Conservation (phyloP, 768 basidiomycete species). For the Chiua virens region DNA sequence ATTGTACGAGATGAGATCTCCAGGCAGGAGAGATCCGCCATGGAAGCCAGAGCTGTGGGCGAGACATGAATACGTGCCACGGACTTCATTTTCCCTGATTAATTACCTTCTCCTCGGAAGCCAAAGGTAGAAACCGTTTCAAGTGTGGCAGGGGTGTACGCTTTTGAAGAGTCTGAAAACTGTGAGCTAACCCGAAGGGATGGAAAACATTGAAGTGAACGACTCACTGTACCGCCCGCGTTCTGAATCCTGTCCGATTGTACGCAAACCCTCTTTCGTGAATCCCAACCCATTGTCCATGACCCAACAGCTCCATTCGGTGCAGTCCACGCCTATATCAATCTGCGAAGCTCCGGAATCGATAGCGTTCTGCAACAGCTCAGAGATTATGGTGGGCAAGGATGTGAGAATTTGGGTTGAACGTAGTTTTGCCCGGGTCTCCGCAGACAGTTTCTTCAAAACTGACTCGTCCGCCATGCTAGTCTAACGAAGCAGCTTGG, state of each 20-base stretch:
- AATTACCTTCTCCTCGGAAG: slow-evolving; percentile 88
- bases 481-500: neutral
- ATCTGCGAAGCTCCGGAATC: slow-evolving; percentile 75
- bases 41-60: slow-evolving; percentile 73
- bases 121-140: slow-evolving; percentile 70
- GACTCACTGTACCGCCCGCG: slow-evolving; percentile 68
- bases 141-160: slow-evolving; percentile 50
- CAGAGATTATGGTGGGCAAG: slow-evolving; percentile 73
- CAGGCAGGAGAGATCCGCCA: slow-evolving; percentile 73
- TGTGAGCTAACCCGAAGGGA: neutral
- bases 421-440: slow-evolving; percentile 71
- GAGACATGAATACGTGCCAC: slow-evolving; percentile 8
- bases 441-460: slow-evolving; percentile 48
- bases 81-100: neutral
- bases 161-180: slow-evolving; percentile 69
- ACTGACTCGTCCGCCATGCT: slow-evolving; percentile 20
- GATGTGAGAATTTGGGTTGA: slow-evolving; percentile 86
- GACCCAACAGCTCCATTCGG: slow-evolving; percentile 83
- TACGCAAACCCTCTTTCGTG: slow-evolving; percentile 52
- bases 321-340: slow-evolving; percentile 70
- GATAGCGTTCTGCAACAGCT: slow-evolving; percentile 87
- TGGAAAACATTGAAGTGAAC: neutral
- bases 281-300: slow-evolving; percentile 86
- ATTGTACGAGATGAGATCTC: slow-evolving; percentile 81
- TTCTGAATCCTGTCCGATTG: slow-evolving; percentile 52